Percentiles rank a stretch among this genome's conserved stretches.
Evolutionary conservation across 805 yeast species (phyloP).

Genomic region (Grigorovia yakushimaensis): DNA sequence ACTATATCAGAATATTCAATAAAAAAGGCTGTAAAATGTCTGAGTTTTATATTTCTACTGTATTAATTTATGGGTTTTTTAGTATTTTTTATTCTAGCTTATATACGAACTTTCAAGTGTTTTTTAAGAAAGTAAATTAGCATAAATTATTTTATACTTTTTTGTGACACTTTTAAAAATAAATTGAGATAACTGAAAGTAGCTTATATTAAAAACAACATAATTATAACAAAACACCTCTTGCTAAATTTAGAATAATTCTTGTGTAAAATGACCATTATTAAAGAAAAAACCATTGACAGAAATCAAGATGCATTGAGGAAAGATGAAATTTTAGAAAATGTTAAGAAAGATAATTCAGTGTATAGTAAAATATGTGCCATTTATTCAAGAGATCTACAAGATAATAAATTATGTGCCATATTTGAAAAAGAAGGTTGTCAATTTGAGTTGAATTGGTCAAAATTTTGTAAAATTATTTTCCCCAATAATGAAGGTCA

Average conservation of each 20-base stretch:
- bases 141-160: no score
- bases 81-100: neutral
- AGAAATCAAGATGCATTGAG: neutral
- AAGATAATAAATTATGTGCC: conserved; percentile 13
- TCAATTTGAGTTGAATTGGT: conserved; percentile 25
- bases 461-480: conserved; percentile 5
- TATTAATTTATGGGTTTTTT: no score
- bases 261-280: neutral
- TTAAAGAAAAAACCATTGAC: neutral
- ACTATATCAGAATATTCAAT: no score
- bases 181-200: no score
- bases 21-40: no score
- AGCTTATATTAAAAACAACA: no score
- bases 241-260: neutral
- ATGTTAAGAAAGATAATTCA: conserved; percentile 17
- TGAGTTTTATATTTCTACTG: no score
- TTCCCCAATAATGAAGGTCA: conserved; percentile 7
- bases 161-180: neutral
- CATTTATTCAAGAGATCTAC: conserved; percentile 27
- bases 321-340: neutral
- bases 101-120: no score
- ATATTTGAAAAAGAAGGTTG: conserved; percentile 29
- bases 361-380: conserved; percentile 33
- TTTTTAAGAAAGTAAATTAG: neutral
- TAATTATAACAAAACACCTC: neutral